Conservation (phyloP, 2,329 filamentous ascomycete genomes). For the Ophiostoma pallidulum region DNA sequence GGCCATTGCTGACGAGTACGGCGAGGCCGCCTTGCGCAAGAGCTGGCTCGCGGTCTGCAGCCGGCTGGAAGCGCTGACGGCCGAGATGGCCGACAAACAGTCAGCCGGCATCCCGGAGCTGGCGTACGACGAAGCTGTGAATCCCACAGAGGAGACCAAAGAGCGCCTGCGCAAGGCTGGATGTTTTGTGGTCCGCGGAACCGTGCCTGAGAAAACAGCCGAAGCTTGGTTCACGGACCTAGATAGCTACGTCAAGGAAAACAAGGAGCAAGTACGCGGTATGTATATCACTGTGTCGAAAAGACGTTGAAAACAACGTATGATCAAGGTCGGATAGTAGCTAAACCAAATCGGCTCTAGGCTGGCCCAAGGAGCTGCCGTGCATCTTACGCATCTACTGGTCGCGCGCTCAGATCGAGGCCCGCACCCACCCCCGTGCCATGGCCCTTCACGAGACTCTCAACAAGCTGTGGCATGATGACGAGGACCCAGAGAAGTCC, state of each 20-base stretch:
- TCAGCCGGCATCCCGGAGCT: conserved; percentile 21
- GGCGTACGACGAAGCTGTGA: background rate
- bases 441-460: conserved; percentile 27
- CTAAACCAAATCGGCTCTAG: conserved; percentile 17
- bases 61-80: conserved; percentile 26
- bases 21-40: conserved; percentile 24
- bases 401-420: conserved; percentile 29
- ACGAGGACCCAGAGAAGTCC: conserved; percentile 22
- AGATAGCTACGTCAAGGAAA: conserved; percentile 26
- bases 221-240: conserved; percentile 22
- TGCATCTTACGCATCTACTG: conserved; percentile 31
- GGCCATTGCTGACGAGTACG: conserved; percentile 28
- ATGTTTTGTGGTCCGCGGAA: conserved; percentile 18
- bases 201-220: conserved; percentile 19
- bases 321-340: background rate
- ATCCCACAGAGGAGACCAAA: background rate
- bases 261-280: conserved; percentile 16
- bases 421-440: conserved; percentile 29
- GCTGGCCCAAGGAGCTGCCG: conserved; percentile 29
- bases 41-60: conserved; percentile 32
- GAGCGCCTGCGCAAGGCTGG: conserved; percentile 1
- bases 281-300: too few species aligned
- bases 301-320: too few species aligned
- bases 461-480: conserved; percentile 29
- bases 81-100: conserved; percentile 27